Conservation (phyloP, 2,329 filamentous ascomycete genomes). For the Xylariaceae sp. region DNA sequence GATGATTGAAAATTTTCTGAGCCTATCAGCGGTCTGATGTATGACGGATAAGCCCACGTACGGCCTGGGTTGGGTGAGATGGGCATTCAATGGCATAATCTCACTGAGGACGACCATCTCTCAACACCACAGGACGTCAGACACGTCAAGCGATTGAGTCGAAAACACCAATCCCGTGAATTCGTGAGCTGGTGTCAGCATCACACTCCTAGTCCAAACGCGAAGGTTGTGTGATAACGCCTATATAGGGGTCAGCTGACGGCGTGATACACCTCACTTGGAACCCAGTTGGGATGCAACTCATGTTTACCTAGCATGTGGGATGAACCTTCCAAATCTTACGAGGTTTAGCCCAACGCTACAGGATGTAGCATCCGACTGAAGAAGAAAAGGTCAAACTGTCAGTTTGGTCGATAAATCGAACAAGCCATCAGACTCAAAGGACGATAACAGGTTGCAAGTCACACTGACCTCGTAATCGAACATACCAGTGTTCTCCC, state of each 20-base stretch:
- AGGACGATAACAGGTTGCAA: no score
- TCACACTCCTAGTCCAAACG: not conserved
- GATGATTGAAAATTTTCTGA: not conserved
- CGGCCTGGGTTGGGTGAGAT: not conserved
- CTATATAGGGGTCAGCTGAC: not conserved
- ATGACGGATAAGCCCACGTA: not conserved
- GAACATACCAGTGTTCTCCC: no score
- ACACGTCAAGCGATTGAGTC: not conserved
- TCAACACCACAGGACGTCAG: not conserved
- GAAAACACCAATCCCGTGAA: not conserved
- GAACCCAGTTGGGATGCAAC: no score
- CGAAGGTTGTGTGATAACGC: not conserved
- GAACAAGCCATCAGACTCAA: no score
- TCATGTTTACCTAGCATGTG: no score
- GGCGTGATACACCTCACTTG: not conserved
- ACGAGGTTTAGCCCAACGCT: no score
- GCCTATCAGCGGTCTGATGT: not conserved
- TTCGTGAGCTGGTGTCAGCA: not conserved
- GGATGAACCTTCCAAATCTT: no score
- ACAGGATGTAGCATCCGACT: no score
- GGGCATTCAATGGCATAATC: not conserved
- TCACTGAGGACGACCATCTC: not conserved
- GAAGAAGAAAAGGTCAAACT: no score
- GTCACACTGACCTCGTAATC: no score
- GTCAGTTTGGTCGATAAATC: no score